These are phyloP conservation scores for Capniomyces stellatus DNA, from an alignment of 371 early-diverging fungal species.

Conservation along the genomic window DNA sequence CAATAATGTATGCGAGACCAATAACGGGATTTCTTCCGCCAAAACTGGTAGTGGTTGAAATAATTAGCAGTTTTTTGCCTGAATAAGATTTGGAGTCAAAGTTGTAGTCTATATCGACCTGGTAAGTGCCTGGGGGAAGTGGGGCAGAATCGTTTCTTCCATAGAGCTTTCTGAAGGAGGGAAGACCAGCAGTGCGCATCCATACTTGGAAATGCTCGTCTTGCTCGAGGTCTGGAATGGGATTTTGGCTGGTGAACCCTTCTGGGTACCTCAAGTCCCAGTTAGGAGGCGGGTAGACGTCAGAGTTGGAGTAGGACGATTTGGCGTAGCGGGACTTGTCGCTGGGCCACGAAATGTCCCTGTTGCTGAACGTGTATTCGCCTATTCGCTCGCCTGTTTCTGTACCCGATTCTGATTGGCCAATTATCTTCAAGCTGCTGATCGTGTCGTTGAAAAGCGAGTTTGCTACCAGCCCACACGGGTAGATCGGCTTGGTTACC, in stretches of 20 bases:
- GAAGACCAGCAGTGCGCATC: constrained; percentile 94
- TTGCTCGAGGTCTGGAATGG: constrained; percentile 44
- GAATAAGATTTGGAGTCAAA: constrained; percentile 62
- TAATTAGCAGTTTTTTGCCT: constrained; percentile 81
- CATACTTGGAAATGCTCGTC: constrained; percentile 90
- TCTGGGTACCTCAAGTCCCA: constrained; percentile 42
- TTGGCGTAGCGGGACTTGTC: constrained; percentile 54
- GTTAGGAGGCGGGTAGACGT: constrained; percentile 58
- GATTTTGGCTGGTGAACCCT: constrained; percentile 35
- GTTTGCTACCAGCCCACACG: constrained; percentile 96
- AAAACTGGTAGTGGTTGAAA: constrained; percentile 76
- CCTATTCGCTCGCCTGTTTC: constrained; percentile 8
- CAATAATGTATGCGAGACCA: constrained; percentile 79
- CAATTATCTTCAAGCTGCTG: constrained; percentile 25
- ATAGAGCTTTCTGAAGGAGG: constrained; percentile 93
- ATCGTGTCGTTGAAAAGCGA: constrained; percentile 69
- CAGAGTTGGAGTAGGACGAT: constrained; percentile 28
- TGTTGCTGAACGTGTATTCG: constrained; percentile 32
- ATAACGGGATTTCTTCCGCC: constrained; percentile 91
- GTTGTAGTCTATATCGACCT: constrained; percentile 43
- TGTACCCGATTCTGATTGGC: constrained; percentile 26
- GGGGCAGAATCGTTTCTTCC: constrained; percentile 42
- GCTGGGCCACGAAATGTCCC: constrained; percentile 78
- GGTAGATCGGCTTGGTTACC: constrained; percentile 47
- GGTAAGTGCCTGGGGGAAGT: constrained; percentile 42